A percentile compares a stretch with the other conserved stretches of the same genome.
Conservation (phyloP, 768 basidiomycete genomes). For the Clitopilus hobsonii region DNA sequence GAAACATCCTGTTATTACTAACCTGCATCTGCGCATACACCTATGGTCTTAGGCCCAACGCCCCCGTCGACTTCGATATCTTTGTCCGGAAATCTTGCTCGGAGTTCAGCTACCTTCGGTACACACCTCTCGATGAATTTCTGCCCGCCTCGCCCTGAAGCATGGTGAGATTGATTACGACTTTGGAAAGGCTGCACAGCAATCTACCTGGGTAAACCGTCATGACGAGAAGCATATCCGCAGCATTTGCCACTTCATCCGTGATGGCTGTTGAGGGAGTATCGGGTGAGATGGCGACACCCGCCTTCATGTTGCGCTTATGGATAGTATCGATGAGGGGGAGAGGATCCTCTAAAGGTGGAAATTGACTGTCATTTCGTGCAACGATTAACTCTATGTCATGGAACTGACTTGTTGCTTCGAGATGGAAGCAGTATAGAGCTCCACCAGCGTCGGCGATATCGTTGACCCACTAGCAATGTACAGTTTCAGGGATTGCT, state of each 20-base stretch:
- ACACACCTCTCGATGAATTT: conserved; percentile 94
- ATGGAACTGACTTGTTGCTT: conserved; percentile 71
- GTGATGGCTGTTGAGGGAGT: conserved; percentile 88
- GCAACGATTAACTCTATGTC: background rate
- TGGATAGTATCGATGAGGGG: conserved; percentile 80
- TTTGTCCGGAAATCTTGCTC: conserved; percentile 85
- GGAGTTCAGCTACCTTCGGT: conserved; percentile 88
- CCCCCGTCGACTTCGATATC: conserved; percentile 99
- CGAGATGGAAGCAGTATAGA: conserved; percentile 94
- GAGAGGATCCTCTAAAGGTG: conserved; percentile 53
- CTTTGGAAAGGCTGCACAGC: background rate
- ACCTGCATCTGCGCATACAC: conserved; percentile 88
- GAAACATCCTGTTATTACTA: too few species aligned
- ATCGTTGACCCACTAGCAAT: conserved; percentile 98
- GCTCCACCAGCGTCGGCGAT: conserved; percentile 94
- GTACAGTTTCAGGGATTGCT: conserved; percentile 2
- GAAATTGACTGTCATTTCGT: background rate
- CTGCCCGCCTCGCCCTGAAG: conserved; percentile 84
- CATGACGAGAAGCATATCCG: conserved; percentile 98
- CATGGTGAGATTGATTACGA: background rate
- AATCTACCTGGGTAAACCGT: conserved; percentile 84
- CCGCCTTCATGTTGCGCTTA: conserved; percentile 84
- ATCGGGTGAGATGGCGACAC: conserved; percentile 94
- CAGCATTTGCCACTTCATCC: conserved; percentile 74
- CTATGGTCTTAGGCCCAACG: conserved; percentile 88